A percentile compares a stretch with the other conserved stretches of the same genome.
These are phyloP conservation scores for Umbelopsis sp. DNA, from an alignment of 192 early-diverging fungal species.

Conservation along the genomic window DNA sequence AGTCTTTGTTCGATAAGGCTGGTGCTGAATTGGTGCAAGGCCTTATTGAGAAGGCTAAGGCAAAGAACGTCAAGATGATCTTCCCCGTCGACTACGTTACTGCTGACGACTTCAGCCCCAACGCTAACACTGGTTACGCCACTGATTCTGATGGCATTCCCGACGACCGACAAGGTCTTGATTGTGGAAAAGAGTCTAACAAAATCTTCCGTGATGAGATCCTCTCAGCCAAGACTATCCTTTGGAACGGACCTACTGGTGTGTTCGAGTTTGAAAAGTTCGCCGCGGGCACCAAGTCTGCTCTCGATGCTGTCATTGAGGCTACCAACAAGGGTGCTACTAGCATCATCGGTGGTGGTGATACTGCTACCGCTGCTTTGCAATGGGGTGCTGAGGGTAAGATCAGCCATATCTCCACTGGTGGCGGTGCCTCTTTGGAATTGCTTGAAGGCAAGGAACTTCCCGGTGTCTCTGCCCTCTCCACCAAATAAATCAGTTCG, in stretches of 20 bases:
- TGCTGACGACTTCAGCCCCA: slow-evolving; percentile 84
- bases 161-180: slow-evolving; percentile 91
- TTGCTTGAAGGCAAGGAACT: slow-evolving; percentile 94
- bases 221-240: slow-evolving; percentile 83
- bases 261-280: slow-evolving; percentile 99
- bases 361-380: slow-evolving; percentile 96
- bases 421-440: slow-evolving; percentile 96
- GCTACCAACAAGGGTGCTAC: slow-evolving; percentile 85
- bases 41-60: slow-evolving; percentile 89
- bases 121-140: slow-evolving; percentile 83
- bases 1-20: slow-evolving; percentile 86
- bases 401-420: slow-evolving; percentile 94
- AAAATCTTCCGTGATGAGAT: slow-evolving; percentile 71
- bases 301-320: slow-evolving; percentile 84
- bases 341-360: slow-evolving; percentile 96
- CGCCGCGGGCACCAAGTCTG: slow-evolving; percentile 78
- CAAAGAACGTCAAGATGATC: slow-evolving; percentile 86
- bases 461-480: slow-evolving; percentile 75
- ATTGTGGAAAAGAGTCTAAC: slow-evolving; percentile 84
- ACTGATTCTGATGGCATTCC: slow-evolving; percentile 90
- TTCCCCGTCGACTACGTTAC: slow-evolving; percentile 90
- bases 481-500: slow-evolving; percentile 47
- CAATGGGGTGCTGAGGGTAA: slow-evolving; percentile 82
- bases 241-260: slow-evolving; percentile 98
- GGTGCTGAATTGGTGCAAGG: slow-evolving; percentile 83